Percentiles rank a stretch among this genome's conserved stretches.
These are phyloP conservation scores for Spergularia bocconei DNA, from an alignment of 148 eudicot genomes.

Conservation along the genomic window DNA sequence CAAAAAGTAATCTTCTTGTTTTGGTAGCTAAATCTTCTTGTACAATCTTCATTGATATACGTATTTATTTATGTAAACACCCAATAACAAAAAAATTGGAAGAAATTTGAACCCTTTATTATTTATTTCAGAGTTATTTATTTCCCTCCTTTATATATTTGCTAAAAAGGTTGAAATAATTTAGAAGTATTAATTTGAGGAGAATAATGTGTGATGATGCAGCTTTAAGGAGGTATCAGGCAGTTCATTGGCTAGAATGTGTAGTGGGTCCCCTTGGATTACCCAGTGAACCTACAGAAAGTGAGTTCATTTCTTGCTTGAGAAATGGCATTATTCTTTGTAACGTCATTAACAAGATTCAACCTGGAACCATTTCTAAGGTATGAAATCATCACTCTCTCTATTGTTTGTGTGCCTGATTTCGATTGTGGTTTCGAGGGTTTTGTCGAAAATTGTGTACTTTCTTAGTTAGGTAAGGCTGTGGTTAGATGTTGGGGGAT, in stretches of 20 bases:
- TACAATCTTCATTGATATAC: slow-evolving; percentile 16
- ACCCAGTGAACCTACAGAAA: slow-evolving; percentile 60
- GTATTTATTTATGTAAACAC: not conserved
- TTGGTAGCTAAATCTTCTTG: slow-evolving; percentile 1
- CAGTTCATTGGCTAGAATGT: slow-evolving; percentile 73
- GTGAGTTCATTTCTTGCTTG: slow-evolving; percentile 85
- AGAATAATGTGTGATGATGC: slow-evolving; percentile 24
- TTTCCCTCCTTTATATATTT: not conserved
- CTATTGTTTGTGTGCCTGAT: not conserved
- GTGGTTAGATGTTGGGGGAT: not conserved
- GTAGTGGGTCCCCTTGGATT: slow-evolving; percentile 67
- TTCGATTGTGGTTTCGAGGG: not conserved
- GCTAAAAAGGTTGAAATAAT: slow-evolving; percentile 2
- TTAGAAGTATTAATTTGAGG: not conserved
- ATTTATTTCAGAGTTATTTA: not conserved
- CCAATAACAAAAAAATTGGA: slow-evolving; percentile 6
- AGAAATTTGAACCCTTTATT: not conserved
- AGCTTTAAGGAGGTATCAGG: slow-evolving; percentile 74
- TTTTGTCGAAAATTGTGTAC: not conserved
- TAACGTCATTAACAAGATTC: slow-evolving; percentile 71
- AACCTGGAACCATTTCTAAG: slow-evolving; percentile 85
- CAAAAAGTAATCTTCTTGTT: slow-evolving; percentile 2
- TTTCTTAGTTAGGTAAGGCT: not conserved
- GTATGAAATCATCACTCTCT: slow-evolving; percentile 29
- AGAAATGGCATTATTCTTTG: slow-evolving; percentile 91